Percentiles rank a stretch among this genome's conserved stretches.
These are phyloP conservation scores for Microglena sp. DNA, from an alignment of 139 green algal species.

Conservation along the genomic window DNA sequence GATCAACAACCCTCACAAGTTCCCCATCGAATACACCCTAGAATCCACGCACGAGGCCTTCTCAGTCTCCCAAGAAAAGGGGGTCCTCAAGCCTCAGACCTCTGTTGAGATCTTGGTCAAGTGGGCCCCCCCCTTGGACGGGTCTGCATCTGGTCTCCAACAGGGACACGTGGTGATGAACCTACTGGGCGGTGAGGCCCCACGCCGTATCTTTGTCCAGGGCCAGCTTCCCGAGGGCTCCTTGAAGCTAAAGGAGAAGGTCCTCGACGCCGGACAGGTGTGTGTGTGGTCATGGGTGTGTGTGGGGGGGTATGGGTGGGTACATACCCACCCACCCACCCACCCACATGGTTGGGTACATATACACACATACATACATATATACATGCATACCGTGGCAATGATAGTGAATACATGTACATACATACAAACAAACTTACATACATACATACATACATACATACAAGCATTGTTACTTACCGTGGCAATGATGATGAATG, in stretches of 20 bases:
- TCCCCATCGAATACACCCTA: conserved; percentile 49
- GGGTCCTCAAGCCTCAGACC: conserved; percentile 28
- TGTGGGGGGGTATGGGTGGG: background rate
- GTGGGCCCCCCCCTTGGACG: conserved; percentile 30
- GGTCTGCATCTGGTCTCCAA: background rate
- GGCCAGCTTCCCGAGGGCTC: conserved; percentile 38
- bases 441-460: background rate
- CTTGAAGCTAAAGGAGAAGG: conserved; percentile 41
- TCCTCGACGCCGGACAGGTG: conserved; percentile 37
- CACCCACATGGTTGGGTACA: background rate
- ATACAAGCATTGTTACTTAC: too few species aligned
- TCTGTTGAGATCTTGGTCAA: conserved; percentile 25
- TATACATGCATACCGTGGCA: too few species aligned
- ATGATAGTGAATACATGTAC: too few species aligned
- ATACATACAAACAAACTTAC: background rate
- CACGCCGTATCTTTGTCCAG: background rate
- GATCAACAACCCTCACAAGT: conserved; percentile 47
- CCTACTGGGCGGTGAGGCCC: conserved; percentile 14
- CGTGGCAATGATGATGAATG: too few species aligned
- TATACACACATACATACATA: background rate
- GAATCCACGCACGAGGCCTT: conserved; percentile 24
- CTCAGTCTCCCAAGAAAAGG: conserved; percentile 21
- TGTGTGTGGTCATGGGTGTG: background rate
- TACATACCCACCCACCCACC: background rate
- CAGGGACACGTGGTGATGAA: conserved; percentile 26